Conservation (phyloP, 2,329 filamentous ascomycete genomes). For the Alternaria incomplexa region DNA sequence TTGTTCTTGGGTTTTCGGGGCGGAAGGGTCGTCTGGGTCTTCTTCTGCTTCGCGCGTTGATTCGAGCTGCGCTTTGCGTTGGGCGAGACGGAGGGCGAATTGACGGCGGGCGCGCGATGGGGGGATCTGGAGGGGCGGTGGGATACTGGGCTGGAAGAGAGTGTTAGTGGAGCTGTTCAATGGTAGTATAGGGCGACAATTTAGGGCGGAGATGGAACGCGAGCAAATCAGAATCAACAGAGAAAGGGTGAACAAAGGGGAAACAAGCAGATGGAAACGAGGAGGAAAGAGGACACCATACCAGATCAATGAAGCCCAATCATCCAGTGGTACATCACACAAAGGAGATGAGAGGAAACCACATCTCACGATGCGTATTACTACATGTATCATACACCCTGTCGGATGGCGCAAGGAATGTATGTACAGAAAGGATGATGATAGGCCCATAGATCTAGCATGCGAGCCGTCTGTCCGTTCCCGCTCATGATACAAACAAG, state of each 20-base stretch:
- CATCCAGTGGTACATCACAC: constrained; percentile 11
- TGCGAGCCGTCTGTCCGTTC: constrained; percentile 3
- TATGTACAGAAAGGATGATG: constrained; percentile 33
- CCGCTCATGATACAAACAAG: constrained; percentile 15
- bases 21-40: constrained; percentile 11
- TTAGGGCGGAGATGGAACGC: constrained; percentile 14
- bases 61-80: constrained; percentile 55
- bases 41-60: constrained; percentile 28
- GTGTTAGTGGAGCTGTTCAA: constrained; percentile 41
- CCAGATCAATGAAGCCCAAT: constrained; percentile 10
- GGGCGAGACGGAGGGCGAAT: constrained; percentile 79
- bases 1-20: constrained; percentile 28
- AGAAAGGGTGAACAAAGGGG: not conserved
- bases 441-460: constrained; percentile 12
- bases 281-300: not conserved
- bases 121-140: constrained; percentile 75
- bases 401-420: constrained; percentile 27
- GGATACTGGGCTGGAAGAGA: constrained; percentile 18
- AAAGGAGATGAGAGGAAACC: constrained; percentile 22
- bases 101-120: constrained; percentile 87
- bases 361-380: constrained; percentile 34
- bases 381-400: constrained; percentile 39
- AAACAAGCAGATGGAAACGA: not conserved
- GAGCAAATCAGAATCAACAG: not conserved
- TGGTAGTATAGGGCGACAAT: not conserved